Evolutionary conservation across 2,329 filamentous ascomycete species (phyloP).

Genomic region (Alternaria ethzedia): DNA sequence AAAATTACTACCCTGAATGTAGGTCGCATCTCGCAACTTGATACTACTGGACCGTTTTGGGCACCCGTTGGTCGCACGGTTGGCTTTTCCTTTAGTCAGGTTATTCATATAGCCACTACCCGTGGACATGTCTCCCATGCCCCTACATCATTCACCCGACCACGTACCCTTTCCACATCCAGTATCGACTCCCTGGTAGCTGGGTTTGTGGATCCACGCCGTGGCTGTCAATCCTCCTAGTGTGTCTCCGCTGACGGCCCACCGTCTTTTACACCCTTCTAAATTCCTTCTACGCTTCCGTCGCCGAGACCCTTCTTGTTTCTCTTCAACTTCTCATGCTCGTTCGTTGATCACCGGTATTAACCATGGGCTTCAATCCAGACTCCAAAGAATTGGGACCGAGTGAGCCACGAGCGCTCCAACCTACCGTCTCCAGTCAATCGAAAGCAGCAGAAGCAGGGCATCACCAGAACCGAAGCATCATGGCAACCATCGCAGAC

Average conservation of each 20-base stretch:
- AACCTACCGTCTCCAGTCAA: constrained; percentile 24
- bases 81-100: constrained; percentile 31
- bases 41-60: constrained; percentile 27
- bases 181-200: constrained; percentile 30
- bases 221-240: constrained; percentile 37
- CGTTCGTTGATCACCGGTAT: constrained; percentile 18
- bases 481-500: constrained; percentile 60
- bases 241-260: constrained; percentile 31
- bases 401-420: constrained; percentile 18
- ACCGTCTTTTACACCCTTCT: constrained; percentile 36
- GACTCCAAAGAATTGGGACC: constrained; percentile 25
- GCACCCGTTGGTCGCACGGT: constrained; percentile 23
- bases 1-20: constrained; percentile 35
- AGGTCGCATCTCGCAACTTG: constrained; percentile 36
- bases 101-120: constrained; percentile 30
- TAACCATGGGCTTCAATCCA: constrained; percentile 39
- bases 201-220: constrained; percentile 33
- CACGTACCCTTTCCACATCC: constrained; percentile 36
- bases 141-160: constrained; percentile 23
- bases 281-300: constrained; percentile 24
- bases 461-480: constrained; percentile 17
- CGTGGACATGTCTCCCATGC: constrained; percentile 18
- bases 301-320: constrained; percentile 7
- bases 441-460: constrained; percentile 35
- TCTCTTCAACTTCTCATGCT: constrained; percentile 26